Base-by-base conservation (phyloP, 2,329 filamentous ascomycete genomes). In the Lachnellula cervina region DNA sequence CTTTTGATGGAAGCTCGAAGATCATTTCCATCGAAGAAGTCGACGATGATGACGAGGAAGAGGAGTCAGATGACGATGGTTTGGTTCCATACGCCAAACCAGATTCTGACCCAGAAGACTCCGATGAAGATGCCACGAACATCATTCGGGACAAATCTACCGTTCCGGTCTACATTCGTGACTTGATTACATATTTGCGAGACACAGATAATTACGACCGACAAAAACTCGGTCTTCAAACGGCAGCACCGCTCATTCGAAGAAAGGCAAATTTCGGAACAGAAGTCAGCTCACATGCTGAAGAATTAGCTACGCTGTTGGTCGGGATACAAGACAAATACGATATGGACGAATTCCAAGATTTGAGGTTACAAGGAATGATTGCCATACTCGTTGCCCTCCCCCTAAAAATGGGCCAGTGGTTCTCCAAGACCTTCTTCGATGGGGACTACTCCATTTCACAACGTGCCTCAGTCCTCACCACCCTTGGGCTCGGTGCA, bases 51-150 rank as follows among this genome's bases (percentile, higher is more conserved):
- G 73, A 77, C 7, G 75, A 78, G 34, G 75, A 79, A 21, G 59
- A 57, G 34, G 72, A 75, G 17, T 78, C 77, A 8, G 64, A 63
- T n/a, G 59, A 69, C 38, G 64, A 68, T 50, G 74, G 76, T 13
- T 75, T 97, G 1, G 76, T 83, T 2, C 82, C 89, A 0, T 96
- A 97, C 64, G 81, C 82, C 14, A 97, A 96, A 69, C 90, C 90
- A 0, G 89, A 90, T 66, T 91, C 89, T 1, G 94, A 99, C 63
- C 81, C 84, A 0, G 90, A 95, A 68, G 94, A 99, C 68, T 93
- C 90, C 0, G 91, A 97, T 55, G 92, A 97, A 38, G 95, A 99
- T 64, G 87, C 94, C 5, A 96, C 91, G 0, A 76, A 96, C 17
- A 80, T 97, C 48, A 86, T 88, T 55, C 82, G 92, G 14, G 86